phyloP scores from a whole-genome alignment of 306 rosid genomes.

The Lupinus albus region DNA sequence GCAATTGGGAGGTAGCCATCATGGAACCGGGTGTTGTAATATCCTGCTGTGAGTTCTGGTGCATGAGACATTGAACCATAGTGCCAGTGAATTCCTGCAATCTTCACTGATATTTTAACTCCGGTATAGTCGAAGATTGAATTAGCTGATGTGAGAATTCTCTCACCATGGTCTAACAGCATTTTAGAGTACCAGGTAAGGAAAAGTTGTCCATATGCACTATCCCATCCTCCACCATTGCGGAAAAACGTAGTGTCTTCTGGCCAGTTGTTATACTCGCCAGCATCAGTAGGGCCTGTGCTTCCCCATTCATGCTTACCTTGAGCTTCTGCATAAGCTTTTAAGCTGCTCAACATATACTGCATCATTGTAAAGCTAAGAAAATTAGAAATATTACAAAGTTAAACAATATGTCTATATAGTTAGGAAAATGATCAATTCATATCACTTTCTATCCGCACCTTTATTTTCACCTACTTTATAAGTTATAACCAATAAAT shows the following conservation, averaged over 20 bases:
- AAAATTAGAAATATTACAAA: constrained; percentile 7
- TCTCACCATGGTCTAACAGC: constrained; percentile 87
- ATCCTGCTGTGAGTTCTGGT: constrained; percentile 97
- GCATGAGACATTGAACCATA: constrained; percentile 95
- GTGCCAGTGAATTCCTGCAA: constrained; percentile 98
- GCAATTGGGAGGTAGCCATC: constrained; percentile 94
- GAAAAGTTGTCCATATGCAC: constrained; percentile 78
- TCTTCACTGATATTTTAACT: constrained; percentile 80
- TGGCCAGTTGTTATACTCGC: constrained; percentile 92
- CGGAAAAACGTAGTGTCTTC: constrained; percentile 86
- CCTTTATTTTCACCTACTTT: too few relatives aligned
- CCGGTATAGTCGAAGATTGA: constrained; percentile 58
- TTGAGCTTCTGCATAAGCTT: constrained; percentile 77
- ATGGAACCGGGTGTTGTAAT: constrained; percentile 76
- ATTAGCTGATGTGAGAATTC: constrained; percentile 73
- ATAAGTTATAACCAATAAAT: too few relatives aligned
- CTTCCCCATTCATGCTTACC: constrained; percentile 88
- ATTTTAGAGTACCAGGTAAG: constrained; percentile 88
- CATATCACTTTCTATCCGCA: too few relatives aligned
- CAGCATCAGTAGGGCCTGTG: constrained; percentile 99
- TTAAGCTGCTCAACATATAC: constrained; percentile 80
- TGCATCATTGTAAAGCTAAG: constrained; percentile 42
- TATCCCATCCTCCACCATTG: constrained; percentile 84
- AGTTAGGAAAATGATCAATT: not conserved
- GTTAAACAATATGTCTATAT: not conserved